Conservation (phyloP, 176 grass and related monocot species). For the Zea mays region Zm-B73-REFERENCE-NAM-5.0 NC_050099.1:204430501-204431000, state of each 20-base stretch:
- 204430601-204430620: conserved; percentile 25
- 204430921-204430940: conserved; percentile 20
- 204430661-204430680: conserved; percentile 33
- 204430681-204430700: conserved; percentile 29
- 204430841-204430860: conserved; percentile 86
- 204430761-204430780: conserved; percentile 97
- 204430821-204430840: conserved; percentile 67
- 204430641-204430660: conserved; percentile 37
- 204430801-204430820: conserved; percentile 80
- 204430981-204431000: no score
- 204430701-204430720: conserved; percentile 34
- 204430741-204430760: conserved; percentile 90
- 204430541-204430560: conserved; percentile 52
- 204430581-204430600: conserved; percentile 20
- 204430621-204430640: conserved; percentile 27
- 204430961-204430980: neutral
- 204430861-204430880: conserved; percentile 98
- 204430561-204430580: conserved; percentile 37
- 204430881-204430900: conserved; percentile 61
- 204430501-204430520: conserved; percentile 68
- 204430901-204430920: conserved; percentile 31
- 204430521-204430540: conserved; percentile 40
- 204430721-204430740: conserved; percentile 88
- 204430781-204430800: conserved; percentile 91
- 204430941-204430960: neutral